Evolutionary conservation across 306 rosid genomes (phyloP).

Genomic region (Lupinus albus): DNA sequence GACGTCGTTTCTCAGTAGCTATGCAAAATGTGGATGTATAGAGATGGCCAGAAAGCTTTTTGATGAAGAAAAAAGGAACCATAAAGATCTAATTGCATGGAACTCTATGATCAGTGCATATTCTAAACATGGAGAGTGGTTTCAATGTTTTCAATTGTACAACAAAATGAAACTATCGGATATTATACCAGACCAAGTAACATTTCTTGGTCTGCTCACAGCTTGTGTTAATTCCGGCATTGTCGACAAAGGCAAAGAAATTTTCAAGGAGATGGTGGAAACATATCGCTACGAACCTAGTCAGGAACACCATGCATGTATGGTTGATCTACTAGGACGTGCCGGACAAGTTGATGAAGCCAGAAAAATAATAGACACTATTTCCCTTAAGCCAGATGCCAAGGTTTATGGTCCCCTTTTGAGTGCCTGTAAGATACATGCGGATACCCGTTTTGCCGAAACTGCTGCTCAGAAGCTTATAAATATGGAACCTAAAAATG

Average conservation of each 20-base stretch:
- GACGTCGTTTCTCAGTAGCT: constrained; percentile 68
- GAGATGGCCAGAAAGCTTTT: constrained; percentile 68
- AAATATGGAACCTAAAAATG: constrained; percentile 69
- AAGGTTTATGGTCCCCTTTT: constrained; percentile 75
- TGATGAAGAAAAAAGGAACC: constrained; percentile 58
- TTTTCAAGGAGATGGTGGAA: constrained; percentile 72
- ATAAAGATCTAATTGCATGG: constrained; percentile 69
- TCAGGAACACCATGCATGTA: constrained; percentile 74
- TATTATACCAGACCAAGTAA: constrained; percentile 65
- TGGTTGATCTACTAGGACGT: constrained; percentile 76
- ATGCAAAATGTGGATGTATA: constrained; percentile 81
- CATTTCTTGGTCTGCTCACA: constrained; percentile 69
- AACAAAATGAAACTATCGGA: constrained; percentile 56
- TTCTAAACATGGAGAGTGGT: constrained; percentile 72
- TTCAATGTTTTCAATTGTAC: constrained; percentile 57
- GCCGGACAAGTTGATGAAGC: constrained; percentile 72
- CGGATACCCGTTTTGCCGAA: constrained; percentile 61
- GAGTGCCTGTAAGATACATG: constrained; percentile 72
- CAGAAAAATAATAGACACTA: constrained; percentile 54
- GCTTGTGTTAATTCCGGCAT: constrained; percentile 81
- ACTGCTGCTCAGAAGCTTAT: constrained; percentile 76
- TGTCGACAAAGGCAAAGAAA: constrained; percentile 54
- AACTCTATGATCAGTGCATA: constrained; percentile 74
- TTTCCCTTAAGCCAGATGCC: constrained; percentile 68
- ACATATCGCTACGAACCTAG: constrained; percentile 57